Percentiles rank a stretch among this genome's conserved stretches.
phyloP scores from a whole-genome alignment of 2,329 filamentous ascomycete genomes.

The Beauveria scarabaeidicola region DNA sequence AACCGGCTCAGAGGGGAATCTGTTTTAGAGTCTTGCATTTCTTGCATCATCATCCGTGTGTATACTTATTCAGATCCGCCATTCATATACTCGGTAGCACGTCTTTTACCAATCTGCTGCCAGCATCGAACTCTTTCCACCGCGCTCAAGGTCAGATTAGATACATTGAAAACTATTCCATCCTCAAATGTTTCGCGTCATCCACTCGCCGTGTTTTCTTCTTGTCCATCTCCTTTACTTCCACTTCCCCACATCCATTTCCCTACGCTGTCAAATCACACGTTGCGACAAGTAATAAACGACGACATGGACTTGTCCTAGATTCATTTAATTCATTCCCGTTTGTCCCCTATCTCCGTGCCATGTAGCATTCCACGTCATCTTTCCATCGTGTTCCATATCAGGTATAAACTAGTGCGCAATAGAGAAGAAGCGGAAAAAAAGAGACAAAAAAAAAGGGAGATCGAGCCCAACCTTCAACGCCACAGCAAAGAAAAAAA shows the following conservation, averaged over 20 bases:
- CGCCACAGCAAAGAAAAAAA: not conserved
- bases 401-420: constrained; percentile 1
- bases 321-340: not conserved
- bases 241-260: not conserved
- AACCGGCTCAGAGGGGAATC: not conserved
- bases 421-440: not conserved
- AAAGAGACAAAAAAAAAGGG: constrained; percentile 3
- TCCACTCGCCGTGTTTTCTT: too few species aligned
- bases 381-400: not conserved
- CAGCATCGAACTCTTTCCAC: not conserved
- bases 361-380: not conserved
- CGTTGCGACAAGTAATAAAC: not conserved
- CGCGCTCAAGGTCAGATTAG: not conserved
- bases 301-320: not conserved
- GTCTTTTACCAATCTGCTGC: not conserved
- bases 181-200: not conserved
- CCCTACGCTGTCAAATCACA: not conserved
- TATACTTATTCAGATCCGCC: not conserved
- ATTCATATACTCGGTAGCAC: not conserved
- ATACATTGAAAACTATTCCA: not conserved
- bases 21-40: not conserved
- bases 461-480: not conserved
- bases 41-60: not conserved
- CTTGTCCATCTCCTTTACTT: not conserved
- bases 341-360: not conserved